Evolutionary conservation across 805 yeast genomes (phyloP), one percentile per base, ranked within the genome.

Genomic region (Ascoidea tarda): DNA sequence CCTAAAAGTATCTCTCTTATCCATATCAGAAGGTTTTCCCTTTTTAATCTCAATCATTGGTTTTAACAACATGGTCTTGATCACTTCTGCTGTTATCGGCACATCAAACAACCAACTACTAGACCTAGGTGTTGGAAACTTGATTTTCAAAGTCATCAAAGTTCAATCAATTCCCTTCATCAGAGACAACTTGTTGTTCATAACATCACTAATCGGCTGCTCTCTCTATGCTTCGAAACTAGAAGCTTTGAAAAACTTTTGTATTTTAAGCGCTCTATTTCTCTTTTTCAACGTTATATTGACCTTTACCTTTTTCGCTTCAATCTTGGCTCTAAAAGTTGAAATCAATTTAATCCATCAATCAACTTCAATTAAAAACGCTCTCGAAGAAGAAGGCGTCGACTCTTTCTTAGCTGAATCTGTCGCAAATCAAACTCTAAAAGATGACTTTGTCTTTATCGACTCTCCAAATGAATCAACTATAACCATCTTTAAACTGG

Each of bases 351-450:
- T 86, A 55, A 93, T 93, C 53, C 87, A 90, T 67, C 80, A 87
- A 58, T 84, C 88, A 49, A 81, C 87, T 54, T 78, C 80, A 52
- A 77, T 89, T 63, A 82, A 84, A 63, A 81, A 79, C 57, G 88
- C 87, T 33, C 73, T 91, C 57, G 93, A 90, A 70, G 99, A 91
- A 65, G 99, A 91, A 62, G 98, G 99, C 32, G 78, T 91, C 42
- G 76, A 85, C 48, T 78, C 80, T 46, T 66, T 71, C 49, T 84
- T 85, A 42, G 96, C 96, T 8, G 81, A 78, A 57, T 75, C 80
- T 46, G 90, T 89, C 44, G 80, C 82, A 16, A 46, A 50, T 44
- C n/a, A 48, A 21, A 16, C 50, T 5, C 16, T 47, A 14, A 66
- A 62, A 45, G 52, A 52, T 46, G 50, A 59, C 51, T 53, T 58